These are phyloP conservation scores for Malassezia brasiliensis DNA, from an alignment of 1,284 basidiomycete genomes.

Conservation along the genomic window DNA sequence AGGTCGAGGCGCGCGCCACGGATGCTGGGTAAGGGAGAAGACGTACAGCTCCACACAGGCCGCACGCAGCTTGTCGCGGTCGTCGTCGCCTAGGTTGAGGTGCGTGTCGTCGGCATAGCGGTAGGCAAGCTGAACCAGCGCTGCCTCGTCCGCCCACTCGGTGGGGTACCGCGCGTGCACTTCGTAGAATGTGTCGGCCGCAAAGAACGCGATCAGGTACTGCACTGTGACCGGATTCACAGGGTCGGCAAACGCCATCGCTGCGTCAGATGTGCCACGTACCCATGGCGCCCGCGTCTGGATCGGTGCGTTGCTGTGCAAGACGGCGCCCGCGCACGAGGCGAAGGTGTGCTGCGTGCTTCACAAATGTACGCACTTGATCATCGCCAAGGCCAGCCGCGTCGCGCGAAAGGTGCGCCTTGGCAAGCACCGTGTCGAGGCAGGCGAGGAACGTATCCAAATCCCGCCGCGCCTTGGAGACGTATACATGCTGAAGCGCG, in stretches of 20 bases:
- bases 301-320: slow-evolving; percentile 44
- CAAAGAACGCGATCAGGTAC: slow-evolving; percentile 49
- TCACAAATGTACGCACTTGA: slow-evolving; percentile 71
- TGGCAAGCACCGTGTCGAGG: slow-evolving; percentile 37
- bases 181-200: slow-evolving; percentile 50
- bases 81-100: neutral
- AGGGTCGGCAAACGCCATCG: slow-evolving; percentile 31
- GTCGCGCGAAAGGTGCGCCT: slow-evolving; percentile 16
- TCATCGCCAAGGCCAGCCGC: slow-evolving; percentile 49
- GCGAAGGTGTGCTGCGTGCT: slow-evolving; percentile 73
- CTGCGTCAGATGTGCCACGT: neutral
- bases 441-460: slow-evolving; percentile 52
- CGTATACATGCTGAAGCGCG: slow-evolving; percentile 67
- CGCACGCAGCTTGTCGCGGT: neutral
- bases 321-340: slow-evolving; percentile 64
- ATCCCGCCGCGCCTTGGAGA: slow-evolving; percentile 62
- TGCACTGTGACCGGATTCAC: slow-evolving; percentile 40
- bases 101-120: neutral
- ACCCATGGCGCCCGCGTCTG: slow-evolving; percentile 24
- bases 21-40: slow-evolving; percentile 7
- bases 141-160: neutral
- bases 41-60: slow-evolving; percentile 10
- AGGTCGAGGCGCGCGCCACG: slow-evolving; percentile 69
- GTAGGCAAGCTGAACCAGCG: neutral
- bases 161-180: slow-evolving; percentile 51